These are phyloP conservation scores for Cystofilobasidium ferigula DNA, from an alignment of 768 basidiomycete species.

Conservation along the genomic window DNA sequence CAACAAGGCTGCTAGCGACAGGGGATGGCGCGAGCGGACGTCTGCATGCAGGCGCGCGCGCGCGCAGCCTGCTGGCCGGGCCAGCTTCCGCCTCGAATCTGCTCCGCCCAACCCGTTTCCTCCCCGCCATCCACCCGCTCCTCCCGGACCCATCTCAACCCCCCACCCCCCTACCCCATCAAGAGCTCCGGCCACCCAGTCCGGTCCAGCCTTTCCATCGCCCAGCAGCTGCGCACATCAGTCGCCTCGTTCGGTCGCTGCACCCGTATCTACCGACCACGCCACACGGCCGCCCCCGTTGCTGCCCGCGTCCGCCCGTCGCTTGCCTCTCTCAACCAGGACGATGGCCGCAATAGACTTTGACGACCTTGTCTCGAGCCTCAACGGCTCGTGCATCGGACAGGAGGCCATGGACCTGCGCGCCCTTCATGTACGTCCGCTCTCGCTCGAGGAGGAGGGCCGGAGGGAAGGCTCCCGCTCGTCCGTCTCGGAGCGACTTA, in stretches of 20 bases:
- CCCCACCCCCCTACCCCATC: too few relatives aligned
- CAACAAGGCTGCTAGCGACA: too few relatives aligned
- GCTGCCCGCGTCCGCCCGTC: not conserved
- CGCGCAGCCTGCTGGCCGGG: too few relatives aligned
- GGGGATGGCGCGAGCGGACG: too few relatives aligned
- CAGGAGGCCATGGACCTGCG: constrained; percentile 21
- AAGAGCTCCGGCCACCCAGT: too few relatives aligned
- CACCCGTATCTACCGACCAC: not conserved
- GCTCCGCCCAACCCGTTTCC: too few relatives aligned
- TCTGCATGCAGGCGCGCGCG: too few relatives aligned
- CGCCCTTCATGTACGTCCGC: constrained; percentile 20
- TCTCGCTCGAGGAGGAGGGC: not conserved
- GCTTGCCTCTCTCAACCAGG: not conserved
- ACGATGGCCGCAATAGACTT: constrained; percentile 22
- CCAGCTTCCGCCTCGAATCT: too few relatives aligned
- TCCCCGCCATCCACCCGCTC: too few relatives aligned
- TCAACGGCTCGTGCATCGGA: constrained; percentile 23
- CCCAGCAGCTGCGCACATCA: not conserved
- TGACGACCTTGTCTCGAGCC: constrained; percentile 25
- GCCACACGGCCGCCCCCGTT: not conserved
- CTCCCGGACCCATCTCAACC: too few relatives aligned
- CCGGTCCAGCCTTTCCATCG: too few relatives aligned
- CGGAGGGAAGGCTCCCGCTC: not conserved
- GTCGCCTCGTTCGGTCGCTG: not conserved
- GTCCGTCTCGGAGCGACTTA: too few relatives aligned